These are phyloP conservation scores for Sporothrix variecibatus DNA, from an alignment of 2,329 filamentous ascomycete species.

Conservation along the genomic window DNA sequence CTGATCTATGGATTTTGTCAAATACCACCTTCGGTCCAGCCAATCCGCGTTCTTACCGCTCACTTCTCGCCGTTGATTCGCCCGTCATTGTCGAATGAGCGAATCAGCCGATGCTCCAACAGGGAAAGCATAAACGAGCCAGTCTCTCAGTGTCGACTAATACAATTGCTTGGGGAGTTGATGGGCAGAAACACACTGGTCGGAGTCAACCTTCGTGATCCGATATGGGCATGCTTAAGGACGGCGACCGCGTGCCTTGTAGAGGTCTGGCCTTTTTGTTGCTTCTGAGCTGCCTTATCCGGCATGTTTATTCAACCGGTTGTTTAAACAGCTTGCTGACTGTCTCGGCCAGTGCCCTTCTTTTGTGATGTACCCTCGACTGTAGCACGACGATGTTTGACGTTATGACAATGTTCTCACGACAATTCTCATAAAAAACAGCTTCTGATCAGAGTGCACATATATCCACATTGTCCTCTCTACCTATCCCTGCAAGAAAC, in stretches of 20 bases:
- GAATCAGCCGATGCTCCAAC: conserved; percentile 14
- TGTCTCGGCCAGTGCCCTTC: background rate
- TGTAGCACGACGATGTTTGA: background rate
- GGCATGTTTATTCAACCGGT: background rate
- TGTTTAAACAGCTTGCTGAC: background rate
- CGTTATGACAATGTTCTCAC: background rate
- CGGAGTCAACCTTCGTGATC: background rate
- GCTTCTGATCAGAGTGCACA: too few relatives aligned
- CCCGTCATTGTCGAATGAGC: background rate
- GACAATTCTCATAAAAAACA: background rate
- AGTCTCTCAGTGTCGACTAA: background rate
- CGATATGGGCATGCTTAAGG: background rate
- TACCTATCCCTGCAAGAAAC: conserved; percentile 1
- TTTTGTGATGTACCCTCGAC: background rate
- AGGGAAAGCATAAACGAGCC: conserved; percentile 8
- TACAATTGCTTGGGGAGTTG: background rate
- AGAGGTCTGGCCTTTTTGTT: background rate
- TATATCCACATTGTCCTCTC: background rate
- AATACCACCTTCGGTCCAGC: conserved; percentile 6
- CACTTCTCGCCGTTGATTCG: conserved; percentile 15
- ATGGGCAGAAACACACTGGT: background rate
- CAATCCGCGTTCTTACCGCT: background rate
- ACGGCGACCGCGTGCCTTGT: conserved; percentile 12
- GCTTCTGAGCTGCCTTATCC: background rate
- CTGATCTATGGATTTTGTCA: background rate